phyloP scores from a whole-genome alignment of 345 rosid species.

The Barbarea vulgaris region DNA sequence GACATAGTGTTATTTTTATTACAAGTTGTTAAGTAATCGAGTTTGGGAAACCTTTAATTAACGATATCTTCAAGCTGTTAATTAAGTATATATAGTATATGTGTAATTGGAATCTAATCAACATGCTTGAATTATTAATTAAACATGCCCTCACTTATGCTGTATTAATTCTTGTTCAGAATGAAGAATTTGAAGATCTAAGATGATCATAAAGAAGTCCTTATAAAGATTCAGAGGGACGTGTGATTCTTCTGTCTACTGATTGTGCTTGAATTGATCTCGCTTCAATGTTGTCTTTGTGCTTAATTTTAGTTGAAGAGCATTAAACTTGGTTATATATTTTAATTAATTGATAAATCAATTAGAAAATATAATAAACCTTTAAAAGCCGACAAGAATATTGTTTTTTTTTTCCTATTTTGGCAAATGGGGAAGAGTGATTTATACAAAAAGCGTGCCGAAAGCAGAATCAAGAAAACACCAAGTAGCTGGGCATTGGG shows the following conservation, averaged over 20 bases:
- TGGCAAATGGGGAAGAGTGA: conserved; percentile 37
- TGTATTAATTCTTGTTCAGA: conserved; percentile 45
- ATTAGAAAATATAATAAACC: conserved; percentile 20
- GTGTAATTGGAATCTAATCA: conserved; percentile 39
- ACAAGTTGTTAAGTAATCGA: conserved; percentile 33
- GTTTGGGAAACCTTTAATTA: conserved; percentile 22
- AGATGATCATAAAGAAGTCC: conserved; percentile 5
- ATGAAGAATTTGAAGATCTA: conserved; percentile 69
- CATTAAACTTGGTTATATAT: neutral
- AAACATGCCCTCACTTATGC: conserved; percentile 7
- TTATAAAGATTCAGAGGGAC: conserved; percentile 22
- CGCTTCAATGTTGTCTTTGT: conserved; percentile 18
- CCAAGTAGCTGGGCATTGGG: neutral
- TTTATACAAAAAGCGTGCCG: conserved; percentile 27
- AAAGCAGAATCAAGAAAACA: conserved; percentile 19
- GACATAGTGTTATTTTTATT: conserved; percentile 16
- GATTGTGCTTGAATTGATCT: conserved; percentile 23
- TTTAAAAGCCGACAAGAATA: conserved; percentile 31
- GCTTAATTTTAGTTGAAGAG: conserved; percentile 1
- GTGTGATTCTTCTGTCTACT: conserved; percentile 17
- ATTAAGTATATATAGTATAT: conserved; percentile 7
- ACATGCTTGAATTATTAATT: conserved; percentile 20
- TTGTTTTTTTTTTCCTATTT: conserved; percentile 10
- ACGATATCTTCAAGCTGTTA: conserved; percentile 35
- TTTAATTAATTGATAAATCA: conserved; percentile 16